phyloP scores from a whole-genome alignment of 192 early-diverging fungal genomes.

The Linnemannia exigua region DNA sequence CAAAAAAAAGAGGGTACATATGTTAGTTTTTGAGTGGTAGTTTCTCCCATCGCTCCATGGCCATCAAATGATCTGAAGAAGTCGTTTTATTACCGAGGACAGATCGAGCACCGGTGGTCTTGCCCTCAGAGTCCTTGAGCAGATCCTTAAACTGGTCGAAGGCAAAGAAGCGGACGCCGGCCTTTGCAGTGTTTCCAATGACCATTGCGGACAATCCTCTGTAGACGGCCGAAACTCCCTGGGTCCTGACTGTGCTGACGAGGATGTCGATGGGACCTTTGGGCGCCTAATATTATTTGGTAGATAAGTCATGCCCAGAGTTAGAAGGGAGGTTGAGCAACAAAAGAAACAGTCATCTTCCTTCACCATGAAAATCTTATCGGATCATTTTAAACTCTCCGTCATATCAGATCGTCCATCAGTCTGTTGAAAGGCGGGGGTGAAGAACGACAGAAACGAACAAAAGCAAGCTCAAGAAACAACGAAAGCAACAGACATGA shows the following conservation, averaged over 20 bases:
- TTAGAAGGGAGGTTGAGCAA: not conserved
- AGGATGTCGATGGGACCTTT: constrained; percentile 89
- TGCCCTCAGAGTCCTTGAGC: constrained; percentile 80
- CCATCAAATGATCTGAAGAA: not conserved
- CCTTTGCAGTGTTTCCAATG: constrained; percentile 93
- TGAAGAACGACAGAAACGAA: not conserved
- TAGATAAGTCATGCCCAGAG: not conserved
- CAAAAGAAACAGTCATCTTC: constrained; percentile 25
- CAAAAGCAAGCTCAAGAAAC: not conserved
- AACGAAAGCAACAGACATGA: not conserved
- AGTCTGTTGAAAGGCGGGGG: not conserved
- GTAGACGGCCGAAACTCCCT: constrained; percentile 87
- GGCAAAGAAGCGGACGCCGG: constrained; percentile 92
- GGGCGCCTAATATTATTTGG: constrained; percentile 58
- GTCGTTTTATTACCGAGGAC: constrained; percentile 62
- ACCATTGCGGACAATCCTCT: constrained; percentile 91
- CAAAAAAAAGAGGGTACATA: not conserved
- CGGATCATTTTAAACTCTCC: not conserved
- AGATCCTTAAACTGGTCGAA: constrained; percentile 87
- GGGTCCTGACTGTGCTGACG: constrained; percentile 74
- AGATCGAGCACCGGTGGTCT: constrained; percentile 74
- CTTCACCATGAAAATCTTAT: not conserved
- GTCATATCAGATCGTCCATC: constrained; percentile 27
- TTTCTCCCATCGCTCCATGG: not conserved
- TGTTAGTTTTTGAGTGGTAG: not conserved